Percentiles rank a stretch among this genome's conserved stretches.
These are phyloP conservation scores for Nepenthes mirabilis DNA, from an alignment of 148 eudicot genomes.

Conservation along the genomic window DNA sequence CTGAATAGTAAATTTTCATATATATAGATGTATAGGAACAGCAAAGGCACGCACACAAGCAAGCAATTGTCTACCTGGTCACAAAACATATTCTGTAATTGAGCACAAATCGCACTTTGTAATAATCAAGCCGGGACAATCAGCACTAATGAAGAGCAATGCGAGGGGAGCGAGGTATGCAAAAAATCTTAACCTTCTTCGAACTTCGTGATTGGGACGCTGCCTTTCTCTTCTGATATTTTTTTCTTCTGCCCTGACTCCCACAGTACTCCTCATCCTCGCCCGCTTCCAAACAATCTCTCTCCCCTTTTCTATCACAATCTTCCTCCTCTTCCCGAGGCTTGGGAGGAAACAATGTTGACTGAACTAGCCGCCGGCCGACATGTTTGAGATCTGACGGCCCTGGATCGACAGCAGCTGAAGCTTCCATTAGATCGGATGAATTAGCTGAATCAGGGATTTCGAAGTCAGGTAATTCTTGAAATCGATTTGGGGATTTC, in stretches of 20 bases:
- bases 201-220: conserved; percentile 24
- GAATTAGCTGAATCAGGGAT: conserved; percentile 36
- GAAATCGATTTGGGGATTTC: conserved; percentile 12
- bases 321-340: conserved; percentile 19
- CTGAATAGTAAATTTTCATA: no score
- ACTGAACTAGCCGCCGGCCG: conserved; percentile 58
- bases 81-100: no score
- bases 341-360: conserved; percentile 54
- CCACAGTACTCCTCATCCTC: conserved; percentile 27
- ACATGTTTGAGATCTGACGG: conserved; percentile 20
- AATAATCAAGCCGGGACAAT: no score
- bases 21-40: no score
- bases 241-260: conserved; percentile 30
- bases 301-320: conserved; percentile 12
- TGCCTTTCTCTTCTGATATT: conserved; percentile 21
- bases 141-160: no score
- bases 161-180: no score
- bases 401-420: conserved; percentile 19
- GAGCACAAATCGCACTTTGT: no score
- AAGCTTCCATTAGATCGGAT: conserved; percentile 22
- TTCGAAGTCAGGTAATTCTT: conserved; percentile 14
- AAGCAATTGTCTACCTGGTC: no score
- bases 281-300: conserved; percentile 3
- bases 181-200: conserved; percentile 30
- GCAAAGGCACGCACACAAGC: no score